A percentile compares a stretch with the other conserved stretches of the same genome.
Evolutionary conservation across 75 land plant species (phyloP).

Genomic region (Selaginella moellendorffii): DNA sequence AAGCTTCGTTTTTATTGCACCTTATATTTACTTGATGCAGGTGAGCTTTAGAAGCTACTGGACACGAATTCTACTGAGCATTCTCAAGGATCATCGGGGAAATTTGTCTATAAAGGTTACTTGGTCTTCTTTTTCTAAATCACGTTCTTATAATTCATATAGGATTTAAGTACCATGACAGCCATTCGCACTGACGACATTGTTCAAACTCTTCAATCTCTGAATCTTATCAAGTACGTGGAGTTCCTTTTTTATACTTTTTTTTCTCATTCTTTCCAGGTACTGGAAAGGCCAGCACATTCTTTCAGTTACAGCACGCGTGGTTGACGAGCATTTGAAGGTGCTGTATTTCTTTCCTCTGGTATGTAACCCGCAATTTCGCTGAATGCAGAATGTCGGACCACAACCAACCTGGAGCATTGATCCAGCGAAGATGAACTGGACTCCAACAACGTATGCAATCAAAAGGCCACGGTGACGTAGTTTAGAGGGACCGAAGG

Average conservation of each 20-base stretch:
- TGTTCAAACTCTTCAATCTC: slow-evolving; percentile 30
- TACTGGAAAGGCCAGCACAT: slow-evolving; percentile 45
- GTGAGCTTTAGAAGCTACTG: slow-evolving; percentile 42
- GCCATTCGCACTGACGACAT: slow-evolving; percentile 36
- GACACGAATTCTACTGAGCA: slow-evolving; percentile 28
- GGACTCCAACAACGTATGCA: slow-evolving; percentile 20
- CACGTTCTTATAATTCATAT: too few species aligned
- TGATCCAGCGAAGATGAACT: slow-evolving; percentile 27
- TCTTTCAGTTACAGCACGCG: slow-evolving; percentile 30
- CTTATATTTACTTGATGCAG: slow-evolving; percentile 18
- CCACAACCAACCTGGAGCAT: slow-evolving; percentile 29
- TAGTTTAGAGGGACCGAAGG: too few species aligned
- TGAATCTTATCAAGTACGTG: slow-evolving; percentile 32
- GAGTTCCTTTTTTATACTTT: too few species aligned
- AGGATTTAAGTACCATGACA: slow-evolving; percentile 40
- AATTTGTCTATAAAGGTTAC: slow-evolving; percentile 43
- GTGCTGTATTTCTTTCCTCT: slow-evolving; percentile 6
- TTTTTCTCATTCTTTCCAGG: slow-evolving; percentile 21
- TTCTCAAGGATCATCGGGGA: slow-evolving; percentile 25
- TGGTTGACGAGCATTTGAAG: slow-evolving; percentile 35
- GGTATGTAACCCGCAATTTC: not conserved
- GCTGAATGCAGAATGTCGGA: slow-evolving; percentile 19
- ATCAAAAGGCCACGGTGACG: not conserved
- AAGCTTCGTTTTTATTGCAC: too few species aligned
- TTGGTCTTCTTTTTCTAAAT: too few species aligned